Evolutionary conservation across 1,284 basidiomycete species (phyloP).

Genomic region (Calocybe gambosa): DNA sequence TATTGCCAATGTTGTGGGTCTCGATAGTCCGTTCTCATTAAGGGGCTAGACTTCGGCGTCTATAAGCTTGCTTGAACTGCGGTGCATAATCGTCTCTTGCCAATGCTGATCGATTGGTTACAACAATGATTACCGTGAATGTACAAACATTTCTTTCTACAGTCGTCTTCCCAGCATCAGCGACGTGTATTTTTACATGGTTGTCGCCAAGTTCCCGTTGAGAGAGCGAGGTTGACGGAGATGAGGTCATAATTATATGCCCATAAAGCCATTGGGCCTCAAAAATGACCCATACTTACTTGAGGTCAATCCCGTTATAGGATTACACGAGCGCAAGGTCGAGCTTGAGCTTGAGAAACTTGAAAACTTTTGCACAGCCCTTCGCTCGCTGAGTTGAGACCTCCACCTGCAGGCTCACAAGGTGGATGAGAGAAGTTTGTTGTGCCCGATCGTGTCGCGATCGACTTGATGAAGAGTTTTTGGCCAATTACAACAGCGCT

Average conservation of each 20-base stretch:
- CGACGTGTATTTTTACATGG: no score
- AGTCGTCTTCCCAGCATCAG: no score
- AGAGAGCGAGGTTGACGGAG: conserved; percentile 3
- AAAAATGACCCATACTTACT: background rate
- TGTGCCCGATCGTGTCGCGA: conserved; percentile 9
- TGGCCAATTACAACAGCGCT: background rate
- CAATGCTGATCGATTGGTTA: no score
- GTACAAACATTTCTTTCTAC: no score
- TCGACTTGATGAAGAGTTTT: background rate
- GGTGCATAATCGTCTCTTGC: no score
- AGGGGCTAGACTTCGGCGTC: no score
- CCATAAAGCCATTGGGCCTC: conserved; percentile 1
- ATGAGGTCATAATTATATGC: conserved; percentile 4
- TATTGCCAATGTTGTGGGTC: no score
- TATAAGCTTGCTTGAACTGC: no score
- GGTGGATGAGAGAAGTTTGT: background rate
- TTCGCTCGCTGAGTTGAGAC: background rate
- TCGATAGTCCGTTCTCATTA: no score
- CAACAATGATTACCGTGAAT: no score
- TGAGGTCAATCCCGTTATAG: background rate
- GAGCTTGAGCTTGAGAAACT: no score
- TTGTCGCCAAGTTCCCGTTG: background rate
- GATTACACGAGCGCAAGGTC: no score
- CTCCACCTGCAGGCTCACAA: background rate
- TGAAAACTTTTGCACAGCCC: background rate